Evolutionary conservation across 2,329 filamentous ascomycete genomes (phyloP).

Genomic region (Exophiala spinifera): DNA sequence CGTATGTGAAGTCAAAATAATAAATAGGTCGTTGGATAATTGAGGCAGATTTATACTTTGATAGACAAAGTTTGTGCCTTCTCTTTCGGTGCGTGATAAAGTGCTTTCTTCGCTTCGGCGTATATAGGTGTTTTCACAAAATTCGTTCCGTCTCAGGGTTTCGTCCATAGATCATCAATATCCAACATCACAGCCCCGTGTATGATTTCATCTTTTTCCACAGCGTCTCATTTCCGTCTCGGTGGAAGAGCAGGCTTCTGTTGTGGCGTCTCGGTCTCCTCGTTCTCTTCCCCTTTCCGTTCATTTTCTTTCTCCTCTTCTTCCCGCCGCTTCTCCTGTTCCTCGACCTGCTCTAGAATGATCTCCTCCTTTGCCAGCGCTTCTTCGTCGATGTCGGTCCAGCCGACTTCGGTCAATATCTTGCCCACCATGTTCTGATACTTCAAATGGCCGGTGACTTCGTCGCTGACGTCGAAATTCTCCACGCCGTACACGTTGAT

Average conservation of each 20-base stretch:
- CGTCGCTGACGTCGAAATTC: conserved; percentile 52
- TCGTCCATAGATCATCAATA: too few species aligned
- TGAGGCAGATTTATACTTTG: too few species aligned
- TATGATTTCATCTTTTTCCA: too few species aligned
- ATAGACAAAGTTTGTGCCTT: too few species aligned
- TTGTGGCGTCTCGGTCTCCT: background rate
- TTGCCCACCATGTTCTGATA: conserved; percentile 52
- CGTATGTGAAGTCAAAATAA: too few species aligned
- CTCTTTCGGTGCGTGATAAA: too few species aligned
- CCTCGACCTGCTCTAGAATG: conserved; percentile 42
- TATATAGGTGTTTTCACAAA: too few species aligned
- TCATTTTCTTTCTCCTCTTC: conserved; percentile 30
- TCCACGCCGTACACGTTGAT: conserved; percentile 65
- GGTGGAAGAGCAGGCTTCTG: background rate
- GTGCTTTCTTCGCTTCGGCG: too few species aligned
- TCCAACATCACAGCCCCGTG: too few species aligned
- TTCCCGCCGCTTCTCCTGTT: conserved; percentile 32
- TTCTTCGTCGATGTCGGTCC: conserved; percentile 50
- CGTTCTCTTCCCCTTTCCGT: background rate
- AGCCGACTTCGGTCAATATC: conserved; percentile 52
- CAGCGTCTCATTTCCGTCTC: background rate
- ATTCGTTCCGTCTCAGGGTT: too few species aligned
- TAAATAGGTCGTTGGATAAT: too few species aligned
- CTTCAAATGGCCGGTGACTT: conserved; percentile 50
- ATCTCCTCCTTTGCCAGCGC: conserved; percentile 47